Evolutionary conservation across 306 rosid genomes (phyloP), one percentile per base, ranked within the genome.

Genomic region (Acacia confusa): DNA sequence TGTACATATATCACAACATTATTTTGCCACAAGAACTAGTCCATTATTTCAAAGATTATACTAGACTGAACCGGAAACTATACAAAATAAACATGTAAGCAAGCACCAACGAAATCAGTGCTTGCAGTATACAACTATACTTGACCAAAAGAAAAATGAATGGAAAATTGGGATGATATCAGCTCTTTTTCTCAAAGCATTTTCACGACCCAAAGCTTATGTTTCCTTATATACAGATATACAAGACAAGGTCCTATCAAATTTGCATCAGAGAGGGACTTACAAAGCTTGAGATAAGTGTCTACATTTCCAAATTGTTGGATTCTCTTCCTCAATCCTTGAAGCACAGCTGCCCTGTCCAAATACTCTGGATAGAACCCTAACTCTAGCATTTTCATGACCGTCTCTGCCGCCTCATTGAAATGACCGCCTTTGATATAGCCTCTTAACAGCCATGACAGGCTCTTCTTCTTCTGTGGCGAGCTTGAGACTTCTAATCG

Each of bases 361-460:
- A 95, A 86, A 84, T 87, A 92, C 50, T 95, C 98, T 0, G 98
- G 99, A 81, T 24, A 44, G 73, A 93, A 76, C 66, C 98, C 99
- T 80, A 88, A 76, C 72, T 92, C 87, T 36, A 95, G 88, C 98
- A 95, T 95, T 86, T 92, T 93, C 68, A 90, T 85, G 43, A 95
- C 81, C 4, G 97, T 92, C 70, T 92, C 92, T 7, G 97, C 98
- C 6, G 99, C 99, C 76, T 93, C 94, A 17, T 78, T 80, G 38
- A 86, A 93, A 89, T 95, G 97, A 1, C 98, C 97, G 3, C 99
- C 99, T 87, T 95, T 95, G 52, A 95, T 85, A 57, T 92, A 95
- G 36, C 99, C 99, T 88, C 98, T 87, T 50, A 95, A 80, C 78
- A 95, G 74, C 99, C 99, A 95, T n/a, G 93, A 89, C n/a, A 93